Base-by-base conservation (phyloP, 2,329 filamentous ascomycete species). In the Neopestalotiopsis clavispora region DNA sequence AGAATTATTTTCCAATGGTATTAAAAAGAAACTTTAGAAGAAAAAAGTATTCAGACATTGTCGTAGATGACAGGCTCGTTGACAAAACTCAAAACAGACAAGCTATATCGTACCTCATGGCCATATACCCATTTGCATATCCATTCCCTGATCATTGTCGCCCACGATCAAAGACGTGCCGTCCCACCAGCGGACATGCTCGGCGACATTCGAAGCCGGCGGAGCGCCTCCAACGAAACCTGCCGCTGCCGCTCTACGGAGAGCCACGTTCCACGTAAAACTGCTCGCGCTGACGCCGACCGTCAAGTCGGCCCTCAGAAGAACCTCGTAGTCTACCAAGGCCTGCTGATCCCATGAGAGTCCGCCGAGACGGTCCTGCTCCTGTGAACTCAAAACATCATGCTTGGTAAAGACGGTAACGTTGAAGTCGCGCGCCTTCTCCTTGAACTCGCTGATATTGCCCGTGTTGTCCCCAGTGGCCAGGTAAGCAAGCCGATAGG, bases 291-390 rank as follows among this genome's bases (percentile, higher is more conserved):
- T 80, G 10, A 82, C 76, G 0, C 85, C 85, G 0, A 80, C 79
- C 68, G 86, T 81, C 20, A 81, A 75, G 12, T 79, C 80, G 23
- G 82, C 81, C 32, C 82, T 77, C 65, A 82, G 75, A 71, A 86
- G 75, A 4, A 87, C 80, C 71, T 86, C 83, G 74, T 84, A 86
- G 74, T 88, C 85, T 6, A 87, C 80, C 23, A 87, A 75, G 3
- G 80, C 82, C 68, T 83, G 81, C 75, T 87, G 85, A 73, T 86
- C 84, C 81, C 81, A 85, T 23, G 75, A 81, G 49, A 87, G 73
- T 23, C 69, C 68, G 13, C 76, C 68, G 4, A 87, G 76, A 10
- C 69, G 70, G 20, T 70, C 69, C 1, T 79, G 73, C 65, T 84
- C 82, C 0, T 73, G 69, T 23, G 74, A 68, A 69, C 80, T 77